phyloP scores from a whole-genome alignment of 257 asterid genomes.

The Avicennia marina region DNA sequence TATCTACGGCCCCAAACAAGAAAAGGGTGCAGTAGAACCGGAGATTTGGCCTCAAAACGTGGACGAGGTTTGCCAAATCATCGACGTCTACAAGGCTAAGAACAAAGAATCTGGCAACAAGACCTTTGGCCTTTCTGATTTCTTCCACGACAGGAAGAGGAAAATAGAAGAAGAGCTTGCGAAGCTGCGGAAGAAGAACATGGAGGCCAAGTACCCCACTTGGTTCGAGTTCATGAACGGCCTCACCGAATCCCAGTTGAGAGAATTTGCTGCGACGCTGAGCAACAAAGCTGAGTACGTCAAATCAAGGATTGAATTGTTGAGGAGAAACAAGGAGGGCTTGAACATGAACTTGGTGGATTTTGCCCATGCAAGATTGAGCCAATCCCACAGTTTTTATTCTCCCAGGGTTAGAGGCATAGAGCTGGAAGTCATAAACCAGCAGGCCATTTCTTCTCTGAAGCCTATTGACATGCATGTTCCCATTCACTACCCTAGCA shows the following conservation, averaged over 20 bases:
- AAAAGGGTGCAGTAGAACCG: constrained; percentile 10
- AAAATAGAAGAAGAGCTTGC: constrained; percentile 44
- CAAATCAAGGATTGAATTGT: constrained; percentile 26
- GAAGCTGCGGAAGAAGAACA: constrained; percentile 32
- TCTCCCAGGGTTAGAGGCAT: no score
- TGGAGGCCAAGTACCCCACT: constrained; percentile 46
- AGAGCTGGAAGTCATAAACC: no score
- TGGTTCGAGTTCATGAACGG: constrained; percentile 19
- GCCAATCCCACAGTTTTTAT: background rate
- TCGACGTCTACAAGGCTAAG: constrained; percentile 41
- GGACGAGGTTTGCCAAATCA: constrained; percentile 30
- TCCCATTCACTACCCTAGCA: constrained; percentile 16
- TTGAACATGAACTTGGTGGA: constrained; percentile 11
- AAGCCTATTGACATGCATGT: constrained; percentile 13
- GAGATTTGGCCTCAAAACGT: constrained; percentile 51
- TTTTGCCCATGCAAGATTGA: constrained; percentile 10
- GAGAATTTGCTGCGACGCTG: constrained; percentile 26
- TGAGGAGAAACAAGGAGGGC: constrained; percentile 14
- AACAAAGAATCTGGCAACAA: constrained; percentile 31
- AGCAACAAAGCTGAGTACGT: constrained; percentile 16
- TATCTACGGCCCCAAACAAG: constrained; percentile 51
- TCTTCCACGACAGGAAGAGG: constrained; percentile 36
- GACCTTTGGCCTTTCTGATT: constrained; percentile 38
- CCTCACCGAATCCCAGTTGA: constrained; percentile 29
- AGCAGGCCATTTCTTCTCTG: constrained; percentile 4